Base-by-base conservation (phyloP, 73 alveolate species). In the Paramecium biaurelia region DNA sequence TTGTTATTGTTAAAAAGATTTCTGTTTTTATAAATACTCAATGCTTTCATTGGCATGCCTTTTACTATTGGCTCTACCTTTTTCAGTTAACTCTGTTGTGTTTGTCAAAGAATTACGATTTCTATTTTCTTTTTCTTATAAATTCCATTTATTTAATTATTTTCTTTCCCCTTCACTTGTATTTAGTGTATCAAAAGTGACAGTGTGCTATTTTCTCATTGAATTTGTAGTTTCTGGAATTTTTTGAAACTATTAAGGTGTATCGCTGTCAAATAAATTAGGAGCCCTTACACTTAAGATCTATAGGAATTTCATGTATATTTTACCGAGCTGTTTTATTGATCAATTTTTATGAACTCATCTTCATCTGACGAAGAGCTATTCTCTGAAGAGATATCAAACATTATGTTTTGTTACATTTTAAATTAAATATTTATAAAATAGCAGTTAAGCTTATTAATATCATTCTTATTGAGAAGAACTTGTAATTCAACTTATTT, bases 251-350 rank as follows among this genome's bases (percentile, higher is more conserved):
- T 35, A 32, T 72, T 72, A 72, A 72, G 86, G 58, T 15, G 59
- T 72, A 32, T 72, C 86, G 11, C 58, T 72, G 35, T 72, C 58
- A 35, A 72, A 72, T 72, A 72, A 72, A 35, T 72, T 72, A n/a
- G 86, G 86, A 34, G 86, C 86, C 35, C 58, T 35, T 11, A 72
- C 86, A 72, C 86, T 72, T 37, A 35, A 15, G 14, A 72, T 35
- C 86, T 72, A 37, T 37, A 9, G 11, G 38, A 3, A 72, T 63
- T 63, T 32, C 3, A 63, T n/a, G 1, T 15, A 20, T 12, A 63
- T 23, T 30, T 12, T 63, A 63, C 84, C 3, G 84, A 63, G 45
- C 84, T 63, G 24, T 63, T 63, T 63, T 63, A 32, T 32, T 63
- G 24, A 63, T 63, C 84, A 12, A 63, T 30, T 63, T 63, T 63